These are phyloP conservation scores for Colletotrichum godetiae DNA, from an alignment of 2,329 filamentous ascomycete species.

Conservation along the genomic window DNA sequence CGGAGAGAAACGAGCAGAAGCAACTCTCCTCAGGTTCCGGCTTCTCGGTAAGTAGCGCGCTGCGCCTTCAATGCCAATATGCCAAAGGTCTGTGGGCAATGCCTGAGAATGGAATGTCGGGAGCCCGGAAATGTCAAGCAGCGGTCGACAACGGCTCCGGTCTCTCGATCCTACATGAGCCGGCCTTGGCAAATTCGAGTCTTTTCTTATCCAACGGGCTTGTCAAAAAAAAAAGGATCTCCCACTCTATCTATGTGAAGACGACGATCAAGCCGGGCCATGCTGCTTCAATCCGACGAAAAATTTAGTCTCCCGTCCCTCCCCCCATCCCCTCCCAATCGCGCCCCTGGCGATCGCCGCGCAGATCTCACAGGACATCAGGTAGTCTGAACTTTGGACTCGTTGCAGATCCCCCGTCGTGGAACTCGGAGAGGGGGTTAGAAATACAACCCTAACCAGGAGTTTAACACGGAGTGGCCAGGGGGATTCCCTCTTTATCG, in stretches of 20 bases:
- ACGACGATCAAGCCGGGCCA: conserved; percentile 9
- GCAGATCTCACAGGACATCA: conserved; percentile 32
- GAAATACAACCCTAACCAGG: neutral
- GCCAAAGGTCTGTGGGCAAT: neutral
- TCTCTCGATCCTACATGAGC: neutral
- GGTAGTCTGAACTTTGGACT: conserved; percentile 21
- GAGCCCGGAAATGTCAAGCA: neutral
- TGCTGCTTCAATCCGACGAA: conserved; percentile 13
- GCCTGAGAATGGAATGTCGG: neutral
- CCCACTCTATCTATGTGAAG: conserved; percentile 3
- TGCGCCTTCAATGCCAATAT: neutral
- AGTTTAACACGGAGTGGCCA: neutral
- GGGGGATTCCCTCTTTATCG: neutral
- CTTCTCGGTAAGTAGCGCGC: neutral
- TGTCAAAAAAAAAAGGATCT: neutral
- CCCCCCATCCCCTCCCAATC: too few species aligned
- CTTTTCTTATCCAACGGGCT: neutral
- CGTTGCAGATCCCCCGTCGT: conserved; percentile 18
- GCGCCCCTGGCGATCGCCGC: conserved; percentile 22
- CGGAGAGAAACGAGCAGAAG: conserved; percentile 9
- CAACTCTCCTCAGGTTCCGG: neutral
- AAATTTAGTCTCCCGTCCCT: neutral
- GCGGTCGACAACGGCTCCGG: neutral
- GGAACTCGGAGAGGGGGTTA: conserved; percentile 7
- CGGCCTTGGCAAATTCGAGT: neutral